Base-by-base conservation (phyloP, 2,329 filamentous ascomycete species). In the Sporothrix phasma region DNA sequence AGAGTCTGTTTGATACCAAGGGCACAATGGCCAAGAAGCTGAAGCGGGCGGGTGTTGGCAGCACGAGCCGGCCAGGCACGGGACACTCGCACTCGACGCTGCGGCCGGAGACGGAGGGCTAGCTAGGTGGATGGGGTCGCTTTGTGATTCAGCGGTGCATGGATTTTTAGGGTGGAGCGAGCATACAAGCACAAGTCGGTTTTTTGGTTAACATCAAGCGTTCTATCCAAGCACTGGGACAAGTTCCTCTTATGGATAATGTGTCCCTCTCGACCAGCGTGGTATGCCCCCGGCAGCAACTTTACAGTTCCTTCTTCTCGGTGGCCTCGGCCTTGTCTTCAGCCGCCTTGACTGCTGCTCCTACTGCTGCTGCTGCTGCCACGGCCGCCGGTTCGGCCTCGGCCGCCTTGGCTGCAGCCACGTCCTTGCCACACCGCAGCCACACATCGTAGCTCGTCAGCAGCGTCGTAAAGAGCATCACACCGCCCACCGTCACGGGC, bases 1-100 rank as follows among this genome's bases (percentile, higher is more conserved):
- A 88, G 78, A 89, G 86, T 71, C 74, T 89, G 54, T 85, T 91
- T 70, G 85, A 88, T 67, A 80, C 83, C 5, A 90, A 88, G 73
- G 80, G 79, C 1, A 77, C 60, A 7, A 59, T 64, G 37, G 59
- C 79, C 8, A 84, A 79, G 72, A 86, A 81, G 71, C 73, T 80
- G 61, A 76, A 68, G 68, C 67, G 67, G n/a, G 29, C 46, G 1
- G 62, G 64, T 24, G 60, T 39, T 4, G 64, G 41, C 29, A 64
- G 64, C 43, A 54, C 29, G 29, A 68, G 67, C 59, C 64, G 62
- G 62, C 67, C 63, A 22, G 64, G 58, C 13, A 68, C 67, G 24
- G 46, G 63, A 24, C 63, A 65, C 31, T 61, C 63, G 5, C 34
- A 34, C 1, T 43, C 62, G 24, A 31, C 45, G 10, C 22, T 45